These are phyloP conservation scores for Pascua sp. DNA, from an alignment of 1,284 basidiomycete genomes.

Conservation along the genomic window DNA sequence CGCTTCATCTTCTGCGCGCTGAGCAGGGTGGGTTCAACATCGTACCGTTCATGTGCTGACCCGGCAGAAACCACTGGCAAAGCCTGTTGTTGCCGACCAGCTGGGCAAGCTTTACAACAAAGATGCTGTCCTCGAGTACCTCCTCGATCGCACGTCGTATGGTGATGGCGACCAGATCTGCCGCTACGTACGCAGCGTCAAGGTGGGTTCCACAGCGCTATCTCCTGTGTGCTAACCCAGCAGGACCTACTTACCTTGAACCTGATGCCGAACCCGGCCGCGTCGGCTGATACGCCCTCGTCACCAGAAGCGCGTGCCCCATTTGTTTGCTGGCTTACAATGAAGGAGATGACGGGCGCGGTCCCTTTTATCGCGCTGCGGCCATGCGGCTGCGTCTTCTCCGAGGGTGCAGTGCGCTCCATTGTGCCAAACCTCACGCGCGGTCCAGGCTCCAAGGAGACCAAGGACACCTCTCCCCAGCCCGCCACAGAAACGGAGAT, in stretches of 20 bases:
- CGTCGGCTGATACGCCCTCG: slow-evolving; percentile 37
- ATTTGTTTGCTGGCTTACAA: slow-evolving; percentile 82
- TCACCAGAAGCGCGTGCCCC: slow-evolving; percentile 52
- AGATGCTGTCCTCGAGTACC: slow-evolving; percentile 80
- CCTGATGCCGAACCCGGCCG: slow-evolving; percentile 66
- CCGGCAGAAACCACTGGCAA: slow-evolving; percentile 67
- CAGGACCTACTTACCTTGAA: slow-evolving; percentile 81
- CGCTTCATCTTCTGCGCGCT: slow-evolving; percentile 86
- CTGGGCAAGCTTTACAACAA: slow-evolving; percentile 93
- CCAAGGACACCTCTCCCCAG: background rate
- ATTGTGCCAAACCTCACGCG: slow-evolving; percentile 37
- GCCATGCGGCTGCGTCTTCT: slow-evolving; percentile 73
- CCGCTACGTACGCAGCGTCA: slow-evolving; percentile 78
- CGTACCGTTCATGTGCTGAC: background rate
- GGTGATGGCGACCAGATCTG: slow-evolving; percentile 81
- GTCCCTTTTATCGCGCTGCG: slow-evolving; percentile 80
- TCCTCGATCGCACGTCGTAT: slow-evolving; percentile 69
- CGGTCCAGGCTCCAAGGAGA: slow-evolving; percentile 21
- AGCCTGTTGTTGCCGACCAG: slow-evolving; percentile 82
- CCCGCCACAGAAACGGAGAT: slow-evolving; percentile 4
- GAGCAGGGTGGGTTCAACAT: slow-evolving; percentile 65
- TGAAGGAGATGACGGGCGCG: slow-evolving; percentile 89
- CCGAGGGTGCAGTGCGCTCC: slow-evolving; percentile 37
- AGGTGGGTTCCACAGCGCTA: slow-evolving; percentile 58
- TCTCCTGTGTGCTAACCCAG: slow-evolving; percentile 1